Evolutionary conservation across 768 basidiomycete species (phyloP).

Genomic region (Suillus luteus): DNA sequence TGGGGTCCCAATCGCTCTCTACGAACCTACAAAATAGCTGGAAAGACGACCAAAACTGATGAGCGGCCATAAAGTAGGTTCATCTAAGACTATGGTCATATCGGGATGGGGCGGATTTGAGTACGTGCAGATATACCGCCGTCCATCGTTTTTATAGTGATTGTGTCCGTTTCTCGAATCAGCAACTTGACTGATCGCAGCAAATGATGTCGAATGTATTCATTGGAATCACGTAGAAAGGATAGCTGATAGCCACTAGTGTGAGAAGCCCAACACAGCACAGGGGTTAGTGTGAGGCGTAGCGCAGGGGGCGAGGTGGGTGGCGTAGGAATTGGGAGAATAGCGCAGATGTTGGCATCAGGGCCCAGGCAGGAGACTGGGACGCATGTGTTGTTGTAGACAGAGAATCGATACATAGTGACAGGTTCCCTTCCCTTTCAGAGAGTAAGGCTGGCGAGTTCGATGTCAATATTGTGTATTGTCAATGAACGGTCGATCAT

Average conservation of each 20-base stretch:
- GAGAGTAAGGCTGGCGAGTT: neutral
- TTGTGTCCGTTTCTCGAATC: neutral
- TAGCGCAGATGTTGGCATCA: too few species aligned
- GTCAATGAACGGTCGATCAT: too few species aligned
- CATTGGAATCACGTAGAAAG: neutral
- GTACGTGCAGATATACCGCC: neutral
- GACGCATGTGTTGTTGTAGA: too few species aligned
- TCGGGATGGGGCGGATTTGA: neutral
- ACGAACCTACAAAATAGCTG: neutral
- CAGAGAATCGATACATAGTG: too few species aligned
- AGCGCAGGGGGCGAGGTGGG: too few species aligned
- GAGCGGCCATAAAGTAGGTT: neutral
- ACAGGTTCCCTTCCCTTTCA: neutral
- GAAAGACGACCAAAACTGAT: neutral
- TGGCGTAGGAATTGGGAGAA: too few species aligned
- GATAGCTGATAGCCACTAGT: too few species aligned
- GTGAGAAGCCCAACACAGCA: too few species aligned
- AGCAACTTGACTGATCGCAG: neutral
- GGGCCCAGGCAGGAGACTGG: too few species aligned
- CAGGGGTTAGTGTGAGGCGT: too few species aligned
- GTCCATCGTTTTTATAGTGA: neutral
- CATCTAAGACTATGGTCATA: slow-evolving; percentile 1
- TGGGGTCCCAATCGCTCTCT: neutral
- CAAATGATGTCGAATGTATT: neutral
- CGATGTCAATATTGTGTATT: neutral